Percentiles rank a stretch among this genome's conserved stretches.
Conservation (phyloP, 2,329 filamentous ascomycete genomes). For the Fusarium albidum region DNA sequence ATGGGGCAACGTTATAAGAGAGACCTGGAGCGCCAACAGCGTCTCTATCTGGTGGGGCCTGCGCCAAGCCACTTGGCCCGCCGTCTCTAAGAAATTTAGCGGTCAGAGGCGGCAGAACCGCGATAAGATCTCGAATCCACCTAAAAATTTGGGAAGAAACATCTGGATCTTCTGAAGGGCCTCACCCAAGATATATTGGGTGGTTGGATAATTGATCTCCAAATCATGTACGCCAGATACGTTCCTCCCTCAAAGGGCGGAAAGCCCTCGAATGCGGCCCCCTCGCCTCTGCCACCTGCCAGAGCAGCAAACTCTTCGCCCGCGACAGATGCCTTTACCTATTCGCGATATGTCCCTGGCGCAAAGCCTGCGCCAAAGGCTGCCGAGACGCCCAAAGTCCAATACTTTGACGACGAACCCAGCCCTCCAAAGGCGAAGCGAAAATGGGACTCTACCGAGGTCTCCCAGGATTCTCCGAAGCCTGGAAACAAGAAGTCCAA, state of each 20-base stretch:
- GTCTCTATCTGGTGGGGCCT: slow-evolving; percentile 25
- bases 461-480: slow-evolving; percentile 37
- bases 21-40: slow-evolving; percentile 8
- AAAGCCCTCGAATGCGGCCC: background rate
- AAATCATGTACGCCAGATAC: slow-evolving; percentile 54
- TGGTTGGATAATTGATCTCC: slow-evolving; percentile 29
- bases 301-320: slow-evolving; percentile 6
- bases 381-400: slow-evolving; percentile 24
- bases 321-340: slow-evolving; percentile 39
- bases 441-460: slow-evolving; percentile 46
- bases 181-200: slow-evolving; percentile 11
- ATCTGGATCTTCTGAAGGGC: slow-evolving; percentile 4
- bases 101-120: slow-evolving; percentile 48
- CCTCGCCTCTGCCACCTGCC: background rate
- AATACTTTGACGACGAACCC: slow-evolving; percentile 43
- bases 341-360: slow-evolving; percentile 53
- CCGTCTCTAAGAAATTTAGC: slow-evolving; percentile 43
- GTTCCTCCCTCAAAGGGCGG: slow-evolving; percentile 45
- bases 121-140: slow-evolving; percentile 43
- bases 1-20: too few species aligned
- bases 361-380: slow-evolving; percentile 32
- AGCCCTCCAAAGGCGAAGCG: slow-evolving; percentile 43
- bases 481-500: slow-evolving; percentile 48
- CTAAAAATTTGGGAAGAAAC: slow-evolving; percentile 46
- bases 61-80: slow-evolving; percentile 17